Base-by-base conservation (phyloP, 1,284 basidiomycete genomes). In the Earliella scabrosa region DNA sequence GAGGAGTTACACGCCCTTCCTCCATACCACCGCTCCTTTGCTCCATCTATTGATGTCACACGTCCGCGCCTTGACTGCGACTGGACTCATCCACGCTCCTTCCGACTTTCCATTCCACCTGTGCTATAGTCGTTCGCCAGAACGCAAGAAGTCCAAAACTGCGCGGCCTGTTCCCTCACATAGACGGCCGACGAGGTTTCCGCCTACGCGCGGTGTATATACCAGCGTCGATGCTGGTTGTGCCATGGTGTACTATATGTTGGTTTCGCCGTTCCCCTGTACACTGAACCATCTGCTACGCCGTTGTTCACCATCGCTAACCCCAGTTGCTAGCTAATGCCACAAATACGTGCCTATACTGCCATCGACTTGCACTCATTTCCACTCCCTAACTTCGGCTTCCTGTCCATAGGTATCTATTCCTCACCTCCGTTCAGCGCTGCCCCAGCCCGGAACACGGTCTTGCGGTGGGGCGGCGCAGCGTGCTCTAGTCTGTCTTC, bases 161-260 rank as follows among this genome's bases (percentile, higher is more conserved):
- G 6, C 26, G 10, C 29, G 27, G 31, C 9, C 31, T 32, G 11
- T 23, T 11, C 14, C 45, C 21, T 3, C 20, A 23, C n/a, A 4
- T 23, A 41, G 31, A 35, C 26, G 45, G 31, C 31, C 32, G 44
- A 34, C 21, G 23, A 23, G 35, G n/a, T 21, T n/a, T 44, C 48
- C 36, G 44, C 38, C 26, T 27, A n/a, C 23, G 57, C 45, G 57
- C 54, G 54, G 38, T 51, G 60, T 62, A 56, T 57, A 62, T 57
- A 60, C 63, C 63, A 58, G 63, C 56, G 29, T 34, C 49, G 26
- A 36, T 38, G 47, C 60, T 61, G 62, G 59, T 59, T 64, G 62
- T 64, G 58, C 54, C 52, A 61, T 61, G 46, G 38, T 64, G 63
- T 64, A 64, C 36, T 18, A 53, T 61, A 59, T 53, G 55, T 45